Conservation (phyloP, 2,329 filamentous ascomycete genomes). For the Pyrenophora teres region DNA sequence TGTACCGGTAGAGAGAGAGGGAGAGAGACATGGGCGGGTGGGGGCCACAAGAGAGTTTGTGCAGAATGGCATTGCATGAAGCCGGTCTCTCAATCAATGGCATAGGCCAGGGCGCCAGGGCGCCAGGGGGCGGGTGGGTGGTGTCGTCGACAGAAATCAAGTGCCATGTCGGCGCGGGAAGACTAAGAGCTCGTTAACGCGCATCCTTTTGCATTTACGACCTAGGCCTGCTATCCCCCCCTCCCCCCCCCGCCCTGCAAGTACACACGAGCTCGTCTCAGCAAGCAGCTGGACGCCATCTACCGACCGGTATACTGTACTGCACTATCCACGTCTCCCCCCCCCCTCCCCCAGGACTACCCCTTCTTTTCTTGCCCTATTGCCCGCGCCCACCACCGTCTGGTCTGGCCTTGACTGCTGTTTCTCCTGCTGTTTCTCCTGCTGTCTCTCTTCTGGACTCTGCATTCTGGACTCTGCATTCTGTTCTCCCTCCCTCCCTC, state of each 20-base stretch:
- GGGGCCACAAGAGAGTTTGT: neutral
- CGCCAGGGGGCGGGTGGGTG: neutral
- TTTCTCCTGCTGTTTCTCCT: neutral
- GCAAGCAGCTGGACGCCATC: neutral
- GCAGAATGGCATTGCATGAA: neutral
- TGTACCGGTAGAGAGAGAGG: neutral
- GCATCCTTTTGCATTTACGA: neutral
- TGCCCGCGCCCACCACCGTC: no score
- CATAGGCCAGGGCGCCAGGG: neutral
- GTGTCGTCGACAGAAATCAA: no score
- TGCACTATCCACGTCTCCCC: neutral
- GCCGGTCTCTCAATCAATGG: neutral
- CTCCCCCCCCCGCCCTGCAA: no score
- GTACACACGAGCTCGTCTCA: neutral
- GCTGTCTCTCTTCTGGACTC: neutral
- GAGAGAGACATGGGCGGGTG: neutral
- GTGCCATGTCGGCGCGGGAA: neutral
- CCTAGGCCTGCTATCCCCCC: no score
- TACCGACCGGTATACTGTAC: no score
- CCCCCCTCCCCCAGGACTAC: no score
- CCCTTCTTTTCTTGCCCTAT: no score
- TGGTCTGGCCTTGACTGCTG: no score
- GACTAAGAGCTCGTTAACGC: slow-evolving; percentile 3
- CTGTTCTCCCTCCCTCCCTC: neutral
- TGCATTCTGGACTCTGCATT: neutral